Base-by-base conservation (phyloP, 805 yeast genomes). In the Wickerhamiella slavikovae region DNA sequence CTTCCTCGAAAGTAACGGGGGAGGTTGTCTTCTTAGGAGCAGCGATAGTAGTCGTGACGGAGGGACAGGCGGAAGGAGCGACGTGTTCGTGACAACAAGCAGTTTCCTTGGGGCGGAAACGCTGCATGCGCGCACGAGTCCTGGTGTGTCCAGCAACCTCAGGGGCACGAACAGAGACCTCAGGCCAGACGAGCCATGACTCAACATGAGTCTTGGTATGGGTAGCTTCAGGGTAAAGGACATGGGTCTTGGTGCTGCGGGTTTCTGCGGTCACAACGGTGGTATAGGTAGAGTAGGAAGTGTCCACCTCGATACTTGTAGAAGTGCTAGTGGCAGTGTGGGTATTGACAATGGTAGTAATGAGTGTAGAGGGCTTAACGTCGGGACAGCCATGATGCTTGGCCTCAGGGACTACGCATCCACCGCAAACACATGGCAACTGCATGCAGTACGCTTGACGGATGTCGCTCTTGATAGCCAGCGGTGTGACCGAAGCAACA, bases 141-240 rank as follows among this genome's bases (percentile, higher is more conserved):
- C n/a, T n/a, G n/a, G n/a, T n/a, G n/a, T n/a, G n/a, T 9, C 25
- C n/a, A 22, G 15, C 31, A 24, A 27, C 14, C 23, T 20, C 22
- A 5, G 15, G 24, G 19, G 15, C 26, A 11, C 17, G 27, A 24
- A 21, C 27, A 10, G 25, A 17, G 22, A 16, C 15, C n/a, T 22
- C 34, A 16, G 34, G 34, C 29, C 22, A 31, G 14, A 34, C 34
- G 14, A 31, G 25, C 22, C 28, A 29, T 16, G 33, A 27, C 34
- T 34, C 34, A 10, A 32, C 29, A 28, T 30, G 32, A 10, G 37
- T 34, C 18, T 26, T 14, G 12, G 34, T 31, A 14, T 23, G 28
- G 24, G 34, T 31, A 22, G 25, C 17, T 32, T 31, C 37, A 17
- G 34, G 34, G 32, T 31, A 29, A 17, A 23, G 17, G 8, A 34